A percentile compares a stretch with the other conserved stretches of the same genome.
phyloP scores from a whole-genome alignment of 176 grass and related monocot genomes.

The Tuctoria greenei region DNA sequence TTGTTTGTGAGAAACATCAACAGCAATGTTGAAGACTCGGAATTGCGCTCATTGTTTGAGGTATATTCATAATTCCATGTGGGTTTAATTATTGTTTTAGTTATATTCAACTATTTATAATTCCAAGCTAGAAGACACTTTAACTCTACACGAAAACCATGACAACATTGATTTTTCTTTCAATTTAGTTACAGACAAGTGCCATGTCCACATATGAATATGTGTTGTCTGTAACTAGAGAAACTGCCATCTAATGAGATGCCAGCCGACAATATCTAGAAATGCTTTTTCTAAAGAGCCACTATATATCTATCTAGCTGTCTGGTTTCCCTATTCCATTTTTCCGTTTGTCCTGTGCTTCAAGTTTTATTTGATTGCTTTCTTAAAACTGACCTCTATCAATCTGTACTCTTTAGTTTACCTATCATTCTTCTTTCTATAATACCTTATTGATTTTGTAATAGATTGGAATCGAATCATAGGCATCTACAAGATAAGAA shows the following conservation, averaged over 20 bases:
- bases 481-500: not conserved
- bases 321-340: not conserved
- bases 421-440: not conserved
- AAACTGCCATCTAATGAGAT: not conserved
- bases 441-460: not conserved
- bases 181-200: not conserved
- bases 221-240: not conserved
- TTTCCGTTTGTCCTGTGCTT: not conserved
- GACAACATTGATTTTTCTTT: not conserved
- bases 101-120: not conserved
- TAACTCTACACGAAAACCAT: not conserved
- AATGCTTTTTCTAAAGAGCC: not conserved
- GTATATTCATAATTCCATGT: slow-evolving; percentile 21
- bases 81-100: not conserved
- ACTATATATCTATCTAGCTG: not conserved
- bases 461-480: not conserved
- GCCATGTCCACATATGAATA: not conserved
- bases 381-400: not conserved
- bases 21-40: slow-evolving; percentile 57
- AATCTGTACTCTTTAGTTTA: not conserved
- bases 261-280: not conserved
- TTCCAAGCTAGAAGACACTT: not conserved
- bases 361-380: not conserved
- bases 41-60: slow-evolving; percentile 51
- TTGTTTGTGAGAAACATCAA: slow-evolving; percentile 64